Evolutionary conservation across 2,329 filamentous ascomycete genomes (phyloP), one percentile per base, ranked within the genome.

Genomic region (Colletotrichum australisinense): DNA sequence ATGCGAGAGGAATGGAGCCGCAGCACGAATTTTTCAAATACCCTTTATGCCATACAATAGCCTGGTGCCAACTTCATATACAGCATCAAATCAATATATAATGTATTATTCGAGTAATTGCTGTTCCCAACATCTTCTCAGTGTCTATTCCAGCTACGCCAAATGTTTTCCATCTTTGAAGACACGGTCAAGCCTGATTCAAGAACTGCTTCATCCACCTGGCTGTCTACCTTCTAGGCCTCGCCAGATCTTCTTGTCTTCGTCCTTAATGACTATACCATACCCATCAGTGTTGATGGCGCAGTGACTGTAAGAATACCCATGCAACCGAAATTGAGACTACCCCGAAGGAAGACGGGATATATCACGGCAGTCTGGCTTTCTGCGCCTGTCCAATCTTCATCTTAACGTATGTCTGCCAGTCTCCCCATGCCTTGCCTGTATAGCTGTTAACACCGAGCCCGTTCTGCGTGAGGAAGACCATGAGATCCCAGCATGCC

Each of bases 21-120:
- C 56, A 56, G 35, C 35, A 67, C 63, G 63, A 62, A n/a, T 46
- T 26, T 67, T 72, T 68, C 56, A 62, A 63, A 68, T 68, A 72
- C 64, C 64, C 49, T 59, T 64, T 56, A 57, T 62, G 35, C 35
- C 16, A 68, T 16, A 72, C 24, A 26, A 56, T 49, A 56, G 22
- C 69, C 28, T 46, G n/a, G 28, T 30, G 16, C 8, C 19, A 16
- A 22, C 24, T 19, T 62, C 22, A 38, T 35, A 57, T 38, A 14
- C 26, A 68, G 46, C 35, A 57, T 63, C 6, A 12, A 63, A 67
- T 16, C 69, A 67, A 72, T 67, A 64, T 67, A 68, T 72, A 72
- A 72, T 72, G 57, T 72, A 62, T 68, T 38, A 49, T 26, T 30
- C 26, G 26, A 57, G 32, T n/a, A 56, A 46, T 9, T 16, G 9